Conservation (phyloP, 1,284 basidiomycete genomes). For the Ceratobasidium sp. region DNA sequence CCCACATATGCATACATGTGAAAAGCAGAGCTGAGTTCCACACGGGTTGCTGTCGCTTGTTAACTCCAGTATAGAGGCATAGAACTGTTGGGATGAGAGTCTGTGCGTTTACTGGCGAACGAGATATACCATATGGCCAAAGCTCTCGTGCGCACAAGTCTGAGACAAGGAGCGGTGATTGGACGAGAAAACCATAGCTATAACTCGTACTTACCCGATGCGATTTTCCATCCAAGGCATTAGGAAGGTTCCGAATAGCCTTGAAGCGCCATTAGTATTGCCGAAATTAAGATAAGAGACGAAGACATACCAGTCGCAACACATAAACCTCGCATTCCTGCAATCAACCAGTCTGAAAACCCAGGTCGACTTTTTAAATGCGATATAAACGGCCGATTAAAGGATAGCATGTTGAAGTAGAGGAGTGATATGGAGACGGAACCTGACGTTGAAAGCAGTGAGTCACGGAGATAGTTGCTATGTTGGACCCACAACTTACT, state of each 20-base stretch:
- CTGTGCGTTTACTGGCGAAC: not conserved
- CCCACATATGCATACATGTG: slow-evolving; percentile 51
- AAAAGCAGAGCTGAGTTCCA: slow-evolving; percentile 61
- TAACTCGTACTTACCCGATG: slow-evolving; percentile 61
- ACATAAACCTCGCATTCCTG: slow-evolving; percentile 66
- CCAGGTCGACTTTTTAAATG: slow-evolving; percentile 62
- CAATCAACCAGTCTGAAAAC: slow-evolving; percentile 67
- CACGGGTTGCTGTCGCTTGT: slow-evolving; percentile 49
- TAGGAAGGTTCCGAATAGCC: slow-evolving; percentile 63
- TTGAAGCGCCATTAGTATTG: not conserved
- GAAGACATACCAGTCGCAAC: slow-evolving; percentile 57
- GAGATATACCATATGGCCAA: slow-evolving; percentile 23
- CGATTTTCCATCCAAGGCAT: slow-evolving; percentile 61
- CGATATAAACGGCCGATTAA: slow-evolving; percentile 54
- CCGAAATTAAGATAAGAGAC: slow-evolving; percentile 37
- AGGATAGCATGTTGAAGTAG: slow-evolving; percentile 62
- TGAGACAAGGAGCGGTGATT: not conserved
- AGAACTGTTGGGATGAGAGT: slow-evolving; percentile 28
- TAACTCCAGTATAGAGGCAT: slow-evolving; percentile 22
- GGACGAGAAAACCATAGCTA: not conserved
- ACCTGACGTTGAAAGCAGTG: slow-evolving; percentile 47
- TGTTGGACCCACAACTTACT: slow-evolving; percentile 45
- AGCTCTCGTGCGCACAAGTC: slow-evolving; percentile 21
- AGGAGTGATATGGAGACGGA: slow-evolving; percentile 65
- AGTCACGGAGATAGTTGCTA: not conserved